Base-by-base conservation (phyloP, 2,329 filamentous ascomycete species). In the Fusarium continuum region DNA sequence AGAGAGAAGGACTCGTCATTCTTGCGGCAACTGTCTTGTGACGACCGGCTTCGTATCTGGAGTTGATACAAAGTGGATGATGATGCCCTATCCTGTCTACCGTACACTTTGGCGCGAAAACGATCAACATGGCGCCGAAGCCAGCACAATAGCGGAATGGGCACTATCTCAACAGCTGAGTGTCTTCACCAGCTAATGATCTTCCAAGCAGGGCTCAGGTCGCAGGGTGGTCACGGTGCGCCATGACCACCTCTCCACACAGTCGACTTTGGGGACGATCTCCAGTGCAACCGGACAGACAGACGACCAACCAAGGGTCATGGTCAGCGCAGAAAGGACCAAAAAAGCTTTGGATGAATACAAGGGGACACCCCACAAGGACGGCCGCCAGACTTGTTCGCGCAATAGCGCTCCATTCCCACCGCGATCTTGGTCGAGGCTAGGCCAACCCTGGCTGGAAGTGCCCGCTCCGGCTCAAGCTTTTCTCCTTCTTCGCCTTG, bases 321-420 rank as follows among this genome's bases (percentile, higher is more conserved):
- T 36, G 36, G 41, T 17, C 48, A 53, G 57, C 39, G 50, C 61
- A 57, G 31, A 55, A 39, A 67, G 61, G 55, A 55, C 36, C 49
- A 34, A 60, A 44, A 67, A 47, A 62, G 50, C 48, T 51, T 58
- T 57, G 43, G 36, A 52, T 51, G 40, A 44, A 39, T 41, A 59
- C 55, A 55, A 64, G 40, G 55, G 51, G 60, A 65, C 64, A 54
- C 58, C 63, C 65, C 61, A 56, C 54, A 61, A 25, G 56, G 61
- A 67, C 65, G 69, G 67, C 57, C 67, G 55, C 69, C 69, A 71
- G 68, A 70, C 69, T 69, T 63, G 64, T 70, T 70, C 64, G 61
- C 54, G 69, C 64, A 60, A 70, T 67, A 60, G 68, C 39, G 56
- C 66, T 68, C 57, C 69, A 71, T 70, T 71, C 66, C 64, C 69